Conservation (phyloP, 2,329 filamentous ascomycete genomes). For the Chrysoporthe puriensis region DNA sequence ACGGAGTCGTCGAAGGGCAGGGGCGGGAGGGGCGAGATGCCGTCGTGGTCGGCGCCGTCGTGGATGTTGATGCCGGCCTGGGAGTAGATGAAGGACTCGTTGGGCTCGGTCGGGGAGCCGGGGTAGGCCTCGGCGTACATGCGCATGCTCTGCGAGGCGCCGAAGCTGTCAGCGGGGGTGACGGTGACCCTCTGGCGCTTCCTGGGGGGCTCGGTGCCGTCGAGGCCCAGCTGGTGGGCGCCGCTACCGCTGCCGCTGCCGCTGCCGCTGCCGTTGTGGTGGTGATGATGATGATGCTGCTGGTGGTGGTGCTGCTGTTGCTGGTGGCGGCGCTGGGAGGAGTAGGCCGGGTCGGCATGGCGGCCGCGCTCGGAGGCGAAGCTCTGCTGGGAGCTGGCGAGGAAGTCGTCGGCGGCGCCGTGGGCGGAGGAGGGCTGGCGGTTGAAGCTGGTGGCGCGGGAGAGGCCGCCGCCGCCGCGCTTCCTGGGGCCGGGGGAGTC, state of each 20-base stretch:
- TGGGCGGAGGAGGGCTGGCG: conserved; percentile 74
- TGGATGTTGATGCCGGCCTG: conserved; percentile 51
- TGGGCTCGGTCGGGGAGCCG: conserved; percentile 77
- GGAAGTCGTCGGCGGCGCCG: conserved; percentile 63
- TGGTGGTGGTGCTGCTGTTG: too few relatives aligned
- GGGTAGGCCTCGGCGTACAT: conserved; percentile 56
- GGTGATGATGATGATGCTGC: too few relatives aligned
- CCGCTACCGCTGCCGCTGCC: conserved; percentile 12
- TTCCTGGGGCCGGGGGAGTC: conserved; percentile 79
- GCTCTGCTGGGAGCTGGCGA: conserved; percentile 82
- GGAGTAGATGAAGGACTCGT: conserved; percentile 76
- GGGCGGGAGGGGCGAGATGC: conserved; percentile 65
- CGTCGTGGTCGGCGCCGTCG: conserved; percentile 51
- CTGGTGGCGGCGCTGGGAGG: conserved; percentile 51
- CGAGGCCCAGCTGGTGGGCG: conserved; percentile 49
- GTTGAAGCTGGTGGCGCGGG: conserved; percentile 70
- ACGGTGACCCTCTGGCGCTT: conserved; percentile 71
- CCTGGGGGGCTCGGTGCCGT: conserved; percentile 74
- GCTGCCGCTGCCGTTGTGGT: too few relatives aligned
- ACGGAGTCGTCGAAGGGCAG: conserved; percentile 63
- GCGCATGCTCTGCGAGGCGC: conserved; percentile 53
- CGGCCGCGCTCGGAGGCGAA: conserved; percentile 77
- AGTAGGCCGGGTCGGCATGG: conserved; percentile 71
- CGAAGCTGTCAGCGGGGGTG: conserved; percentile 62
- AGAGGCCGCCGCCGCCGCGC: conserved; percentile 56